phyloP scores from a whole-genome alignment of 805 yeast genomes.

The Torulaspora delbrueckii region DNA sequence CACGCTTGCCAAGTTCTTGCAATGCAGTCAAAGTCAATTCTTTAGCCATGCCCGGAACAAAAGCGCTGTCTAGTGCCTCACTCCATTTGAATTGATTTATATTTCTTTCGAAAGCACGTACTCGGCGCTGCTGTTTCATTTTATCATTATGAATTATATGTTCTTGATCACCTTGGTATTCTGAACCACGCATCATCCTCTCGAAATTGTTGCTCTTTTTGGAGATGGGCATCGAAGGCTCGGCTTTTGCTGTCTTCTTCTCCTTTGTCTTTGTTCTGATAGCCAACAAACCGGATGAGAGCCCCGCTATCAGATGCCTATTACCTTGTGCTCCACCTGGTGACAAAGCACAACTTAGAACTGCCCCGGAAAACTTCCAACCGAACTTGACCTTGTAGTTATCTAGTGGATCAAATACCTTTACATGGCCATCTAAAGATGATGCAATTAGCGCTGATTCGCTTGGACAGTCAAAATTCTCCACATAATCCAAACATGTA shows the following conservation, averaged over 20 bases:
- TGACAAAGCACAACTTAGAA: conserved; percentile 81
- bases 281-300: conserved; percentile 82
- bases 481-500: conserved; percentile 53
- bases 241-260: conserved; percentile 22
- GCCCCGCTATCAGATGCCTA: conserved; percentile 88
- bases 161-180: conserved; percentile 86
- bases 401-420: conserved; percentile 76
- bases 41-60: conserved; percentile 68
- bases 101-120: conserved; percentile 77
- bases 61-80: conserved; percentile 87
- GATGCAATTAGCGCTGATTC: conserved; percentile 71
- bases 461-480: conserved; percentile 32
- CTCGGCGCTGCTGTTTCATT: conserved; percentile 51
- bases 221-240: conserved; percentile 1
- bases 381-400: conserved; percentile 90
- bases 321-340: conserved; percentile 46
- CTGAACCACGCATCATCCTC: conserved; percentile 85
- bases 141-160: conserved; percentile 62
- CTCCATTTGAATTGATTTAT: conserved; percentile 86
- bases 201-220: conserved; percentile 55
- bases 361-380: conserved; percentile 96
- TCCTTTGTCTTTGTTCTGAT: conserved; percentile 80
- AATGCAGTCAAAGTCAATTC: conserved; percentile 79
- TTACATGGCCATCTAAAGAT: conserved; percentile 94
- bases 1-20: conserved; percentile 81